These are phyloP conservation scores for Podospora conica DNA, from an alignment of 495 filamentous ascomycete species.

Conservation along the genomic window DNA sequence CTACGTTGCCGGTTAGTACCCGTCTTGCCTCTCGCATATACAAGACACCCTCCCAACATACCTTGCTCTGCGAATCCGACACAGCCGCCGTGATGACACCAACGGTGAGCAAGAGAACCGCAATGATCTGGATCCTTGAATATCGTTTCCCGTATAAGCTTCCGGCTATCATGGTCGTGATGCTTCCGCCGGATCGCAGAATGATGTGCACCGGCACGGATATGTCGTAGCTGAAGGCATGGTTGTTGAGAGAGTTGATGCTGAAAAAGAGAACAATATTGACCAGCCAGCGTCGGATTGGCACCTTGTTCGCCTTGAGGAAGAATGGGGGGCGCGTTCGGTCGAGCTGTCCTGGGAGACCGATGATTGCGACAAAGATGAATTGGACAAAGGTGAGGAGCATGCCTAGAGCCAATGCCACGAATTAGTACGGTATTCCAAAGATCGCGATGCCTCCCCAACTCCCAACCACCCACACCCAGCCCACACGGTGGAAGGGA, in stretches of 20 bases:
- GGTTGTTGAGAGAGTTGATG: conserved; percentile 94
- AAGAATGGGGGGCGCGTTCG: conserved; percentile 55
- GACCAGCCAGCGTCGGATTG: conserved; percentile 74
- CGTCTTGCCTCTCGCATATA: no score
- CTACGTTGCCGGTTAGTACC: conserved; percentile 10
- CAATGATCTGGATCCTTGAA: conserved; percentile 66
- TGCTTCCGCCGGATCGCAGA: conserved; percentile 86
- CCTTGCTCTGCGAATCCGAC: conserved; percentile 81
- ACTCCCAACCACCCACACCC: background rate
- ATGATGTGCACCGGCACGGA: conserved; percentile 97
- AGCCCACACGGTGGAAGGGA: background rate
- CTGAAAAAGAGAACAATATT: conserved; percentile 88
- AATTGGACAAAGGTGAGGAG: conserved; percentile 95
- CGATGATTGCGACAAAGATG: conserved; percentile 70
- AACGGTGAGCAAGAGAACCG: conserved; percentile 73
- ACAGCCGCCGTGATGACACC: conserved; percentile 83
- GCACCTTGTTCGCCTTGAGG: conserved; percentile 71
- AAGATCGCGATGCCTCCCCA: background rate
- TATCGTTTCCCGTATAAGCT: conserved; percentile 81
- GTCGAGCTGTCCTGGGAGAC: conserved; percentile 66
- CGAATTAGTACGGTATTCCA: conserved; percentile 4
- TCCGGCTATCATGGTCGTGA: conserved; percentile 85
- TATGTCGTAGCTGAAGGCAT: conserved; percentile 94
- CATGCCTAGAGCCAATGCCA: conserved; percentile 50
- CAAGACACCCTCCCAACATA: no score